Conservation (phyloP, 805 yeast genomes). For the Ogataea methanolica region DNA sequence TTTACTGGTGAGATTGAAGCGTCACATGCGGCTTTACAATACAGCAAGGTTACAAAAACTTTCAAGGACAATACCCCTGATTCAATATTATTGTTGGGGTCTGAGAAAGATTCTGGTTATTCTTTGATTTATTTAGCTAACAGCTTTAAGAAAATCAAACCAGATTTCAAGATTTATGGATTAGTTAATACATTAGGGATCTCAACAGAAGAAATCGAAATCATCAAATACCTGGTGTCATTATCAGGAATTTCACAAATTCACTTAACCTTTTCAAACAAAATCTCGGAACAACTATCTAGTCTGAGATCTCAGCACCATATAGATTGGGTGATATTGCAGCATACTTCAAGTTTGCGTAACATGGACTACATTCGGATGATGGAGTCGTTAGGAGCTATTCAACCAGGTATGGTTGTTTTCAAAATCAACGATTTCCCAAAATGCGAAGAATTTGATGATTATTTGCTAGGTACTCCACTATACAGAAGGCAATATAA, state of each 20-base stretch:
- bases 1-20: neutral
- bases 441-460: constrained; percentile 1
- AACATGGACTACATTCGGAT: constrained; percentile 15
- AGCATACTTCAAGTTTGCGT: constrained; percentile 7
- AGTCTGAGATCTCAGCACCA: neutral
- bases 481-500: constrained; percentile 9
- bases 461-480: constrained; percentile 21
- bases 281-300: constrained; percentile 1
- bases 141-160: constrained; percentile 8
- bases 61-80: constrained; percentile 7
- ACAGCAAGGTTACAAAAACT: neutral
- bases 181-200: constrained; percentile 6
- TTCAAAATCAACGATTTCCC: constrained; percentile 10
- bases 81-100: constrained; percentile 12
- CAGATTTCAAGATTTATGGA: constrained; percentile 13
- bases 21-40: neutral
- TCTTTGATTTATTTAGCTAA: constrained; percentile 17
- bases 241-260: constrained; percentile 17
- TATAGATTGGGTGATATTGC: constrained; percentile 18
- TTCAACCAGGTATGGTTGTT: constrained; percentile 17
- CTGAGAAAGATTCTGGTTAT: constrained; percentile 20
- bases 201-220: constrained; percentile 4
- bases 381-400: constrained; percentile 18
- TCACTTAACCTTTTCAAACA: constrained; percentile 2
- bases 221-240: constrained; percentile 14